phyloP scores from a whole-genome alignment of 2,329 filamentous ascomycete species.

The Talaromyces sp. region DNA sequence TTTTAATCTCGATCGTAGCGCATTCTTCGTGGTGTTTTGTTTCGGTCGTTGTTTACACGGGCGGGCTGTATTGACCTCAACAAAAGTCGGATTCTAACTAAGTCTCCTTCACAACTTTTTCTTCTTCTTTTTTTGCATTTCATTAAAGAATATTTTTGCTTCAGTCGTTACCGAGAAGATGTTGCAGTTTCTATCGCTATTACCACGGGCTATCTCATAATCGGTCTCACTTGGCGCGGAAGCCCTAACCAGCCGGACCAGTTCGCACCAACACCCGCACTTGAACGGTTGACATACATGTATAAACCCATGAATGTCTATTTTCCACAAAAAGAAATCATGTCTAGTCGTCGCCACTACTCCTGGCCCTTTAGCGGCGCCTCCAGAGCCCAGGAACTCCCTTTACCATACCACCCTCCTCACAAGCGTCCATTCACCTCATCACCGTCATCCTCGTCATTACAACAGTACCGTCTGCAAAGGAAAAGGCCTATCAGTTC shows the following conservation, averaged over 20 bases:
- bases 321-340: background rate
- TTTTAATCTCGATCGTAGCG: background rate
- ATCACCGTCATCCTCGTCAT: background rate
- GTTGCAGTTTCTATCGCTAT: background rate
- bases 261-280: background rate
- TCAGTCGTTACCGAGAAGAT: conserved; percentile 13
- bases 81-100: background rate
- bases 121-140: background rate
- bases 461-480: background rate
- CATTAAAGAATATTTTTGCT: conserved; percentile 15
- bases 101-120: background rate
- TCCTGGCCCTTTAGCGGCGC: conserved; percentile 33
- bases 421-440: background rate
- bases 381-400: conserved; percentile 13
- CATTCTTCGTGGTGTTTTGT: background rate
- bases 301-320: background rate
- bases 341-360: conserved; percentile 26
- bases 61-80: background rate
- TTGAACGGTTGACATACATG: background rate
- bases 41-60: background rate
- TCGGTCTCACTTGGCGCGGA: background rate
- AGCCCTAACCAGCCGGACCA: background rate
- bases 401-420: background rate
- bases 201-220: background rate
- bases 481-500: background rate